Evolutionary conservation across 1,284 basidiomycete species (phyloP), one percentile per base, ranked within the genome.

Genomic region (Malassezia psittaci): DNA sequence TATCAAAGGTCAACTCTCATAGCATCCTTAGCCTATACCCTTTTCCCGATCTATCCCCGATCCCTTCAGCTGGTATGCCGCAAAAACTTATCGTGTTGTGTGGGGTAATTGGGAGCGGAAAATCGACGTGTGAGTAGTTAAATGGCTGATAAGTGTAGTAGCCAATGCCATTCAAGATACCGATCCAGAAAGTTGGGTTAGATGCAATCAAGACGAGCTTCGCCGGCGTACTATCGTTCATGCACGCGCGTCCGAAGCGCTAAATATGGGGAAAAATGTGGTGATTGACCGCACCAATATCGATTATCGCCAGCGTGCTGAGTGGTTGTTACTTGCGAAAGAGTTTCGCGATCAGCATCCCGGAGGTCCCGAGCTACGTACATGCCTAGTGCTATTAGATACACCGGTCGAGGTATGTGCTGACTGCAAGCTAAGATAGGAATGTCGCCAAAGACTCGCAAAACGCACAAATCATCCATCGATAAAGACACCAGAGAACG

Each of bases 121-220:
- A 61, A 45, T 59, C 60, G 38, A 52, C 60, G 47, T 45, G 59
- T 60, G 45, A 32, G 59, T 57, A 18, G 29, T 16, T 13, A 2
- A n/a, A 37, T 42, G 13, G 40, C 33, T 29, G 24, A 29, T 29
- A 29, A 29, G 24, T 29, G 6, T 51, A 60, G 55, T 61, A 13
- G 60, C 60, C 7, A n/a, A 18, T 5, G 57, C 56, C 11, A 46
- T 59, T 29, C 48, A 37, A 5, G 42, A 48, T 15, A 36, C 40
- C 11, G 52, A 32, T 21, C 37, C 34, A 1, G 48, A 46, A 38
- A 13, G 18, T 10, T 61, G 54, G 55, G 38, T 34, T 13, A 55
- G 60, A 19, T 55, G 52, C 48, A 59, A 57, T 33, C 60, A 61
- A 48, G 60, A 61, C 40, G 57, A 59, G 46, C 43, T 61, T 15